Evolutionary conservation across 2,329 filamentous ascomycete genomes (phyloP).

Genomic region (Stagonosporopsis cucurbitacearum): DNA sequence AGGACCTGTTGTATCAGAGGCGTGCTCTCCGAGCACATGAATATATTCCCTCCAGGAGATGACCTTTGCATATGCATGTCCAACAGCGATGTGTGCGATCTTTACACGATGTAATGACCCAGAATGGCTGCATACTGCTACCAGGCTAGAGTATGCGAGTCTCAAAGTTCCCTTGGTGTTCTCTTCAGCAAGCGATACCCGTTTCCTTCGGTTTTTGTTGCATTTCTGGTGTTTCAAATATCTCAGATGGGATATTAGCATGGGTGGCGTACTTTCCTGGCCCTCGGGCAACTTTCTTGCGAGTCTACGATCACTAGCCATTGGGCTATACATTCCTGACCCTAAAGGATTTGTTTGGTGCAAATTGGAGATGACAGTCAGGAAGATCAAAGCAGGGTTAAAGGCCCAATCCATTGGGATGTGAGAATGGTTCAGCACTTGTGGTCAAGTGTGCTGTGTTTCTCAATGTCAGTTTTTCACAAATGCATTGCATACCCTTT

Average conservation of each 20-base stretch:
- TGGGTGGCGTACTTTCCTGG: neutral
- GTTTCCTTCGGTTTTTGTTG: conserved; percentile 24
- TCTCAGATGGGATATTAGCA: neutral
- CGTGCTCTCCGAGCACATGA: conserved; percentile 16
- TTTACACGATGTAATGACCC: neutral
- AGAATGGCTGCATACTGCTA: neutral
- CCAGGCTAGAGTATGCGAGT: conserved; percentile 6
- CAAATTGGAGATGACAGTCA: neutral
- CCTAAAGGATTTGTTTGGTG: neutral
- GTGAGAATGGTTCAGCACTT: neutral
- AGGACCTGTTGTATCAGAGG: conserved; percentile 11
- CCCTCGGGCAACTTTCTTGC: neutral
- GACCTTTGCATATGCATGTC: conserved; percentile 8
- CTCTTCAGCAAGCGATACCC: conserved; percentile 34
- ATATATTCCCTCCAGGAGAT: conserved; percentile 23
- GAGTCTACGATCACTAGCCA: neutral
- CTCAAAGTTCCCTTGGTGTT: conserved; percentile 23
- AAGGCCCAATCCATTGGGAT: neutral
- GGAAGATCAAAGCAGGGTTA: neutral
- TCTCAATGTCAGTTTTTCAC: neutral
- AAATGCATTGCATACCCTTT: neutral
- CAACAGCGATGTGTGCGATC: neutral
- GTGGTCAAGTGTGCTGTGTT: neutral
- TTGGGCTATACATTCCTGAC: neutral
- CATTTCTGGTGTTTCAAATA: conserved; percentile 8